phyloP scores from a whole-genome alignment of 1,284 basidiomycete species.

The Singerocomus inundabilis region DNA sequence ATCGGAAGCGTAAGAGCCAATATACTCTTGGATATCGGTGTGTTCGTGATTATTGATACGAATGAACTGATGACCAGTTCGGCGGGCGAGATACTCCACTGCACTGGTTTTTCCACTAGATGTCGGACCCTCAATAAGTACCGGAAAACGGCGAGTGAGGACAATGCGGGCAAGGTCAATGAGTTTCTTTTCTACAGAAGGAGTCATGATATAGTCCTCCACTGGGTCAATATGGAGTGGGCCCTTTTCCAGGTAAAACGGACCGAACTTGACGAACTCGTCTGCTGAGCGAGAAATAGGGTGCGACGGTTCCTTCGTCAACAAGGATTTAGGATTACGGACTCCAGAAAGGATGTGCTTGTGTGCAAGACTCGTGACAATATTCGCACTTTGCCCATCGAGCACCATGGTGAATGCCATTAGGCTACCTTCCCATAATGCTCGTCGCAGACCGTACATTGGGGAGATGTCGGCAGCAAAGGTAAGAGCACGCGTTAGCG shows the following conservation, averaged over 20 bases:
- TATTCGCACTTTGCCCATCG: slow-evolving; percentile 69
- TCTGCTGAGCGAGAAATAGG: slow-evolving; percentile 51
- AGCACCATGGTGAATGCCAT: slow-evolving; percentile 99
- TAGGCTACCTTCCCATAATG: slow-evolving; percentile 93
- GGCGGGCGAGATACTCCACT: slow-evolving; percentile 91
- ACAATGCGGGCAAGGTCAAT: slow-evolving; percentile 92
- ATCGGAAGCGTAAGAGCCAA: slow-evolving; percentile 96
- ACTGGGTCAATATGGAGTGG: slow-evolving; percentile 59
- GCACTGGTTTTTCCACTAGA: slow-evolving; percentile 98
- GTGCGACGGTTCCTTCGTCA: slow-evolving; percentile 64
- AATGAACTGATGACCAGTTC: slow-evolving; percentile 94
- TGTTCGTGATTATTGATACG: slow-evolving; percentile 99
- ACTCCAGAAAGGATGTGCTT: slow-evolving; percentile 82
- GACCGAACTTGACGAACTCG: slow-evolving; percentile 81
- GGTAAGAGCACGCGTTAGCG: slow-evolving; percentile 86
- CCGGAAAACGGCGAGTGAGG: slow-evolving; percentile 86
- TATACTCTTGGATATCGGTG: slow-evolving; percentile 98
- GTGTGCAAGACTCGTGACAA: slow-evolving; percentile 72
- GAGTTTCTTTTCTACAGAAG: slow-evolving; percentile 95
- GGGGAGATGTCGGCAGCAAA: slow-evolving; percentile 86
- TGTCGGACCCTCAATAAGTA: slow-evolving; percentile 97
- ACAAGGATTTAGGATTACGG: slow-evolving; percentile 76
- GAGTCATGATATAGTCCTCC: slow-evolving; percentile 91
- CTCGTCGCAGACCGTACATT: slow-evolving; percentile 79
- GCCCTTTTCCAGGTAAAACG: slow-evolving; percentile 88